These are phyloP conservation scores for Linanthus parryae DNA, from an alignment of 148 eudicot species.

Conservation along the genomic window DNA sequence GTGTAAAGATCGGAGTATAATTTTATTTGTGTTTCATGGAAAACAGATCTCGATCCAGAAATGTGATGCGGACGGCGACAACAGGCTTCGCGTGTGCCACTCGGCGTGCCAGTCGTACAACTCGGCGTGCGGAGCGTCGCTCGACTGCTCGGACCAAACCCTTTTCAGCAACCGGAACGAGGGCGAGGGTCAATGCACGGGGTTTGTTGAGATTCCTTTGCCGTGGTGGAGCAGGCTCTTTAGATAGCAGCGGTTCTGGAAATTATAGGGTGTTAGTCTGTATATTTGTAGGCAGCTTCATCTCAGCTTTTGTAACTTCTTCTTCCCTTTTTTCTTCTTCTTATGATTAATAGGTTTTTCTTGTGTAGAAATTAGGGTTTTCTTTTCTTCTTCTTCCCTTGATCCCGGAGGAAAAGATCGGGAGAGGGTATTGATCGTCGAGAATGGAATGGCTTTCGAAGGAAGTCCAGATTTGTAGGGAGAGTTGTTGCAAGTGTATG, in stretches of 20 bases:
- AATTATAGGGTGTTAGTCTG: too few relatives aligned
- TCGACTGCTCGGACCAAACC: slow-evolving; percentile 95
- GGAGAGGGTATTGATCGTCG: too few relatives aligned
- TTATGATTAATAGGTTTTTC: too few relatives aligned
- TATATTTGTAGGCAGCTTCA: too few relatives aligned
- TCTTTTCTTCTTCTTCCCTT: too few relatives aligned
- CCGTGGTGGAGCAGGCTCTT: slow-evolving; percentile 55
- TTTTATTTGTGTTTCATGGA: background rate
- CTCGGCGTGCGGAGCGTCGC: slow-evolving; percentile 86
- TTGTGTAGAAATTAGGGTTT: too few relatives aligned
- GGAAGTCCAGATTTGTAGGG: too few relatives aligned
- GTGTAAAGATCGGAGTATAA: background rate
- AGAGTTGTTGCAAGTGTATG: too few relatives aligned
- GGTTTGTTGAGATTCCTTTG: slow-evolving; percentile 53
- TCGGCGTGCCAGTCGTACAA: slow-evolving; percentile 95
- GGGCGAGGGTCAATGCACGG: slow-evolving; percentile 78
- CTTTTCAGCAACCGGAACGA: slow-evolving; percentile 75
- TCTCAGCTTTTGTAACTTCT: too few relatives aligned
- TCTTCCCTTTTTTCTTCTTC: too few relatives aligned
- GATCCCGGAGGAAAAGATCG: too few relatives aligned
- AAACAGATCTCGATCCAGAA: slow-evolving; percentile 89
- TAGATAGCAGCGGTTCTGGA: slow-evolving; percentile 15
- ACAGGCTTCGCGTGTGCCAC: slow-evolving; percentile 87
- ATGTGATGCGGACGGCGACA: slow-evolving; percentile 86
- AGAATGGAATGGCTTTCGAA: too few relatives aligned